Percentiles rank a stretch among this genome's conserved stretches.
Conservation (phyloP, 1,139 yeast genomes). For the Kodamaea derodonti region DNA sequence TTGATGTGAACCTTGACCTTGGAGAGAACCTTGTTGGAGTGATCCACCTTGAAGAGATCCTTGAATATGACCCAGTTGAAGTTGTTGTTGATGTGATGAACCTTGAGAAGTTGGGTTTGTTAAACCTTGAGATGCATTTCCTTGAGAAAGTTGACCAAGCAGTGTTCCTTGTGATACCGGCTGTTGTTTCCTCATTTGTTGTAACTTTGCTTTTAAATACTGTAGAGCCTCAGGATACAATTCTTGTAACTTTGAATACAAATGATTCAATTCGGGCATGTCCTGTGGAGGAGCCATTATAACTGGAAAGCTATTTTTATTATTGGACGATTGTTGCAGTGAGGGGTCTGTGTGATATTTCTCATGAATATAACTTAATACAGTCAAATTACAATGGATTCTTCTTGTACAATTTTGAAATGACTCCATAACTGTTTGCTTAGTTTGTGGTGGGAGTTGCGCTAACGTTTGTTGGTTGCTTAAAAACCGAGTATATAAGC, state of each 20-base stretch:
- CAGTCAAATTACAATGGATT: slow-evolving; percentile 52
- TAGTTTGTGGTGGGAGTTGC: slow-evolving; percentile 34
- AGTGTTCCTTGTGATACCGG: too few species aligned
- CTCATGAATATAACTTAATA: slow-evolving; percentile 50
- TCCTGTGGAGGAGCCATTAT: slow-evolving; percentile 54
- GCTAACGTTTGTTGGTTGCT: slow-evolving; percentile 34
- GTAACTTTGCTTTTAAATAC: slow-evolving; percentile 43
- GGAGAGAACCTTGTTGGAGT: slow-evolving; percentile 2
- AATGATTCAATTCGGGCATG: slow-evolving; percentile 48
- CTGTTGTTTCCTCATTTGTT: slow-evolving; percentile 35
- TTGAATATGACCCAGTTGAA: too few species aligned
- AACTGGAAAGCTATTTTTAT: slow-evolving; percentile 46
- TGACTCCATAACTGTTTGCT: slow-evolving; percentile 38
- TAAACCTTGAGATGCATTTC: slow-evolving; percentile 2
- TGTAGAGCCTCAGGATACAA: slow-evolving; percentile 55
- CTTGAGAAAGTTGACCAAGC: slow-evolving; percentile 6
- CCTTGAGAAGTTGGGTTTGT: slow-evolving; percentile 2
- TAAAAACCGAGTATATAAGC: slow-evolving; percentile 33
- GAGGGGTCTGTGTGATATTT: slow-evolving; percentile 40
- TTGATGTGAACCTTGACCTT: background rate
- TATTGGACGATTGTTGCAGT: slow-evolving; percentile 17
- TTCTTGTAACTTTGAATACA: slow-evolving; percentile 47
- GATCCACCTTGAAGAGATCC: too few species aligned
- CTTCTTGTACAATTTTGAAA: slow-evolving; percentile 51
- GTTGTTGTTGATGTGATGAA: slow-evolving; percentile 3